Evolutionary conservation across 345 rosid species (phyloP).

Genomic region (Sapria himalayana): DNA sequence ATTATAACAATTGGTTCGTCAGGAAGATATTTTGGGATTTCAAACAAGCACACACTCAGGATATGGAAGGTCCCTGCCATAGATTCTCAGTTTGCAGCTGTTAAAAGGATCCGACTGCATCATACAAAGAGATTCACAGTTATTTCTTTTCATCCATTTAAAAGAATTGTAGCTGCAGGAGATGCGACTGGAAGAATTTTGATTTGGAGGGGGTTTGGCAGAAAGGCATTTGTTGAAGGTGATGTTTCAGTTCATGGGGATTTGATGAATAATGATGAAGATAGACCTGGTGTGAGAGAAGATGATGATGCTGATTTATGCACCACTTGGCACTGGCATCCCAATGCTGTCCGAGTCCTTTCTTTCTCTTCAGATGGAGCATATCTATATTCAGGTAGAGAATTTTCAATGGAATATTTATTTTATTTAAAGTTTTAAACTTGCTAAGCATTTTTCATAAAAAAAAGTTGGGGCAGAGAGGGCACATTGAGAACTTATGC

Average conservation of each 20-base stretch:
- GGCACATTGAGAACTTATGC: not conserved
- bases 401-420: no score
- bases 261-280: slow-evolving; percentile 23
- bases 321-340: slow-evolving; percentile 87
- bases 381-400: slow-evolving; percentile 59
- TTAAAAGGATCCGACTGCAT: slow-evolving; percentile 47
- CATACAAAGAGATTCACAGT: slow-evolving; percentile 52
- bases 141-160: slow-evolving; percentile 67
- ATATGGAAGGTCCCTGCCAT: slow-evolving; percentile 53
- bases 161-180: slow-evolving; percentile 69
- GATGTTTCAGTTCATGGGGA: slow-evolving; percentile 12
- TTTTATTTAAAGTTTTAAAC: no score
- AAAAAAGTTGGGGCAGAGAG: no score
- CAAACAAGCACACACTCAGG: slow-evolving; percentile 28
- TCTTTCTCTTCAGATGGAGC: slow-evolving; percentile 88
- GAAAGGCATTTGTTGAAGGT: slow-evolving; percentile 19
- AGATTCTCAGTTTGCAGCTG: slow-evolving; percentile 20
- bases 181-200: slow-evolving; percentile 85
- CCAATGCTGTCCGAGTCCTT: slow-evolving; percentile 44
- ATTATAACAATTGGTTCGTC: slow-evolving; percentile 37
- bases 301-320: slow-evolving; percentile 92
- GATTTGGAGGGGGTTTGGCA: slow-evolving; percentile 76
- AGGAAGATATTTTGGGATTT: slow-evolving; percentile 45
- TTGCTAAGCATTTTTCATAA: no score
- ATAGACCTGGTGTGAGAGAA: slow-evolving; percentile 75